Percentiles rank a stretch among this genome's conserved stretches.
phyloP scores from a whole-genome alignment of 2,329 filamentous ascomycete genomes.

The Sporothrix sp. region DNA sequence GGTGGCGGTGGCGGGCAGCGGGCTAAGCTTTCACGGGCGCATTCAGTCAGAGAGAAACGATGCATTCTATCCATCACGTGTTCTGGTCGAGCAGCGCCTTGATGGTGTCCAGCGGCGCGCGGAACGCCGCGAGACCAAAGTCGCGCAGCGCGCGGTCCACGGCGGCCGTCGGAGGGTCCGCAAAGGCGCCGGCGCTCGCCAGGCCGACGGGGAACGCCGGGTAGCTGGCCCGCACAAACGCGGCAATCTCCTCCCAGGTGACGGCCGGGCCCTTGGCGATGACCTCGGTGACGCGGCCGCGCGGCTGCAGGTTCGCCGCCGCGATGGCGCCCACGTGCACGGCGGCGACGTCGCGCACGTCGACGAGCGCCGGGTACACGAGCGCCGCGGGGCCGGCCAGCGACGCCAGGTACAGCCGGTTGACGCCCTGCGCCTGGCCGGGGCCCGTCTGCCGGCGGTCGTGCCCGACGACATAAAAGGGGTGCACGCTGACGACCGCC shows the following conservation, averaged over 20 bases:
- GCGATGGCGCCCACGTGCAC: not conserved
- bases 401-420: not conserved
- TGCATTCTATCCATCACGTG: not conserved
- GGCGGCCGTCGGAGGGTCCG: not conserved
- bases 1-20: no score
- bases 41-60: no score
- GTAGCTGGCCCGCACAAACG: not conserved
- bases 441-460: constrained; percentile 1
- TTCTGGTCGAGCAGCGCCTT: not conserved
- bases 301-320: not conserved
- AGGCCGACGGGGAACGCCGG: not conserved
- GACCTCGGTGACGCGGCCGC: not conserved
- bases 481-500: constrained; percentile 11
- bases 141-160: not conserved
- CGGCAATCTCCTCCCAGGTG: not conserved
- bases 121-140: not conserved
- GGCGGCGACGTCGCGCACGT: constrained; percentile 13
- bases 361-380: constrained; percentile 8
- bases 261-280: not conserved
- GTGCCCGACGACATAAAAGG: constrained; percentile 13
- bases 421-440: constrained; percentile 2
- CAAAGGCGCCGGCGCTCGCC: not conserved
- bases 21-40: no score
- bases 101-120: not conserved
- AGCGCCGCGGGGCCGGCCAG: not conserved